phyloP scores from a whole-genome alignment of 805 yeast species.

The Metschnikowia gelsemii region DNA sequence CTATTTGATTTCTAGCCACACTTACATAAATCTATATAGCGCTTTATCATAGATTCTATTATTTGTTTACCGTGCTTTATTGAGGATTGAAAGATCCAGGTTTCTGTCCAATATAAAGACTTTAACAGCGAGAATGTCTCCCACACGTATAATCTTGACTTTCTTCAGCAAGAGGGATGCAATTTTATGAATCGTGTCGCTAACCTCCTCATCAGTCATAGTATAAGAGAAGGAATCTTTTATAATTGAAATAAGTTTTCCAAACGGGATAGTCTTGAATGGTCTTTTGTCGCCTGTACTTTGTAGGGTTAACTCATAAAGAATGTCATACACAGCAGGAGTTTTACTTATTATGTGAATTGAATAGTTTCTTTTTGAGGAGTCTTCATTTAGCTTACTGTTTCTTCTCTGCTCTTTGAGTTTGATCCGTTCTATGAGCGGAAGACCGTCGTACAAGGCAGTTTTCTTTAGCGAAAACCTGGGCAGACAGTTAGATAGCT shows the following conservation, averaged over 20 bases:
- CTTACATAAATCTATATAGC: not conserved
- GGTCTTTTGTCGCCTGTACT: constrained; percentile 1
- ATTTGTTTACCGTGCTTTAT: constrained; percentile 1
- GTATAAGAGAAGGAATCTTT: constrained; percentile 36
- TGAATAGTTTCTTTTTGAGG: constrained; percentile 26
- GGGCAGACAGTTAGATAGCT: constrained; percentile 33
- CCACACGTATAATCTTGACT: constrained; percentile 25
- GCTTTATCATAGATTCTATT: constrained; percentile 1
- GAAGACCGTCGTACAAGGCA: constrained; percentile 24
- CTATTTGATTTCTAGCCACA: not conserved
- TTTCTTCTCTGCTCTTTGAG: constrained; percentile 31
- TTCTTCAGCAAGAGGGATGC: constrained; percentile 20
- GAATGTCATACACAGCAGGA: constrained; percentile 33
- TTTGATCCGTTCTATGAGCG: constrained; percentile 41
- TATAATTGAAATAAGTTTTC: constrained; percentile 28
- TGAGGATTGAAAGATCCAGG: constrained; percentile 26
- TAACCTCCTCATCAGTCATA: constrained; percentile 29
- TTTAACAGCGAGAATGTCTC: constrained; percentile 28
- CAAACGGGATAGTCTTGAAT: constrained; percentile 23
- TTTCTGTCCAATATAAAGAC: constrained; percentile 28
- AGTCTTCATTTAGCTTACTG: constrained; percentile 8
- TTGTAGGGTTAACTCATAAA: constrained; percentile 27
- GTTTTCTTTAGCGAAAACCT: constrained; percentile 34
- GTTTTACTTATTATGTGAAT: constrained; percentile 29
- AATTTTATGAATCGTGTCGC: constrained; percentile 28